A percentile compares a stretch with the other conserved stretches of the same genome.
Evolutionary conservation across 1,284 basidiomycete species (phyloP).

Genomic region (Puccinia novopanici): DNA sequence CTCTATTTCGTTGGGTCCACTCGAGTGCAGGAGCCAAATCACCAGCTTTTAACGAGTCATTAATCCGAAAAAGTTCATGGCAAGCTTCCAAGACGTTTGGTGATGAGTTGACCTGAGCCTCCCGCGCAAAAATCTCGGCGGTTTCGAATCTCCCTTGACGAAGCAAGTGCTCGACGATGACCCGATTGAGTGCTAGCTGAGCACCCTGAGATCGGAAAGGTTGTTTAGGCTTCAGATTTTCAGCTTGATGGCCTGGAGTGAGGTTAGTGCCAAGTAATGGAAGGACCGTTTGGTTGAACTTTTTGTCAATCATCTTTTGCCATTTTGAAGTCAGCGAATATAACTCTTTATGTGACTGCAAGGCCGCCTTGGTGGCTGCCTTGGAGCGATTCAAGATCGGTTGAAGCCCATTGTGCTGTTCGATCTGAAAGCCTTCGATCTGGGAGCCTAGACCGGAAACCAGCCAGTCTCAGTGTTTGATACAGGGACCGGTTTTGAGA

Average conservation of each 20-base stretch:
- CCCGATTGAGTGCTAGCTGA: slow-evolving; percentile 31
- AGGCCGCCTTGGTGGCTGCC: slow-evolving; percentile 27
- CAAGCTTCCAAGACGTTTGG: slow-evolving; percentile 19
- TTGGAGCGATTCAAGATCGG: slow-evolving; percentile 33
- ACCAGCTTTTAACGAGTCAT: slow-evolving; percentile 26
- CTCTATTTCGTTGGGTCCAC: slow-evolving; percentile 31
- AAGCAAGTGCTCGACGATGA: slow-evolving; percentile 39
- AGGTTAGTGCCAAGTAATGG: slow-evolving; percentile 42
- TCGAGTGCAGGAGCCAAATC: slow-evolving; percentile 31
- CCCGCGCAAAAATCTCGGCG: slow-evolving; percentile 32
- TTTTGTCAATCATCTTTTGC: slow-evolving; percentile 47
- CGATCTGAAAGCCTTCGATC: slow-evolving; percentile 28
- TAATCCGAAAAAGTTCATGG: slow-evolving; percentile 43
- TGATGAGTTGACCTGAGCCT: slow-evolving; percentile 21
- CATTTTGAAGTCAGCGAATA: slow-evolving; percentile 44
- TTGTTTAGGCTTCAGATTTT: slow-evolving; percentile 21
- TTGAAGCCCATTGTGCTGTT: slow-evolving; percentile 21
- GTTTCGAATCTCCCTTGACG: slow-evolving; percentile 48
- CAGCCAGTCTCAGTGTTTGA: not conserved
- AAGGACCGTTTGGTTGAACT: slow-evolving; percentile 41
- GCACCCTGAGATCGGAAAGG: slow-evolving; percentile 29
- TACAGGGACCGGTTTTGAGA: not conserved
- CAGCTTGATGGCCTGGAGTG: not conserved
- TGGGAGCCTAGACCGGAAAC: slow-evolving; percentile 6
- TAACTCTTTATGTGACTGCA: slow-evolving; percentile 41